phyloP scores from a whole-genome alignment of 352 stramenopile species.

The Salisapilia sapeloensis region DNA sequence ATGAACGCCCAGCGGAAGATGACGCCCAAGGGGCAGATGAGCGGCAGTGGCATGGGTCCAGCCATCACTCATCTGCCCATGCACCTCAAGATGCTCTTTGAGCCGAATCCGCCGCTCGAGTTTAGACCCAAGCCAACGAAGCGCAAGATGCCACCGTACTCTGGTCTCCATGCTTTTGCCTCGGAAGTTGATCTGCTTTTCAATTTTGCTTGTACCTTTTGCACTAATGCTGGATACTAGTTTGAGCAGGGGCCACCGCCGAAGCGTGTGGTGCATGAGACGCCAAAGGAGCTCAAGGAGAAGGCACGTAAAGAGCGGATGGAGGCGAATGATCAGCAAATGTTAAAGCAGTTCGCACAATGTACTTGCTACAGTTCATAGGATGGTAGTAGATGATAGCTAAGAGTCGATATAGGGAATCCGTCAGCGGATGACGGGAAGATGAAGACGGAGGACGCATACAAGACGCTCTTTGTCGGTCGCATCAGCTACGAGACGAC shows the following conservation, averaged over 20 bases:
- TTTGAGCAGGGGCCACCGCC: conserved; percentile 51
- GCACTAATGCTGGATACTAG: conserved; percentile 4
- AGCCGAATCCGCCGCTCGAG: conserved; percentile 56
- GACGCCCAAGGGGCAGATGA: conserved; percentile 82
- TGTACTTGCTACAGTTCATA: conserved; percentile 12
- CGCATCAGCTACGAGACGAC: conserved; percentile 96
- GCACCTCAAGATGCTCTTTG: conserved; percentile 69
- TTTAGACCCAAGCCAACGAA: conserved; percentile 59
- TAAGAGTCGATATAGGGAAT: conserved; percentile 18
- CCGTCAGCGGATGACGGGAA: conserved; percentile 28
- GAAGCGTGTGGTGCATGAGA: conserved; percentile 40
- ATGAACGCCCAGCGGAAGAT: conserved; percentile 76
- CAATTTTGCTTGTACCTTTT: background rate
- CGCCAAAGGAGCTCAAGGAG: conserved; percentile 56
- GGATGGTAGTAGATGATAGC: background rate
- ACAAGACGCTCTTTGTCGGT: conserved; percentile 97
- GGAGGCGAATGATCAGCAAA: conserved; percentile 36
- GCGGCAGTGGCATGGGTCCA: conserved; percentile 69
- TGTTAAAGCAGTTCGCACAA: conserved; percentile 34
- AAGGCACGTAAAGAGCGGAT: conserved; percentile 40
- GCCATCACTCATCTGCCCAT: conserved; percentile 64
- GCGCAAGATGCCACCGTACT: conserved; percentile 78
- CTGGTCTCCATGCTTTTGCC: conserved; percentile 23
- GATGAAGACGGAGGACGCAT: conserved; percentile 80
- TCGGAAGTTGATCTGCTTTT: conserved; percentile 7